These are phyloP conservation scores for Chaetomium globosum DNA, from an alignment of 2,329 filamentous ascomycete species.

Conservation along the genomic window DNA sequence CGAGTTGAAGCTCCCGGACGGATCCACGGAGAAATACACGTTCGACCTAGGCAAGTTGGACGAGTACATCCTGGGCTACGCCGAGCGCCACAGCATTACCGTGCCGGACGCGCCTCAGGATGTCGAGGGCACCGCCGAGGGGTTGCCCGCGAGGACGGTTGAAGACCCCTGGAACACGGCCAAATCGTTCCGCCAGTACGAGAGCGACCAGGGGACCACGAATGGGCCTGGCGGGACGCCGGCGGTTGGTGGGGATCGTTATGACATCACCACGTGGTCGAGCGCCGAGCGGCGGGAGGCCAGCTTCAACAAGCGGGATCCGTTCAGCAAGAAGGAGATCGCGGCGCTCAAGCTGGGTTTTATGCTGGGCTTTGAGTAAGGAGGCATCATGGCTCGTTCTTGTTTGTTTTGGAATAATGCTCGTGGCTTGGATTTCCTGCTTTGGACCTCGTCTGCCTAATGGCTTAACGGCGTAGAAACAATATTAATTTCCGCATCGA, in stretches of 20 bases:
- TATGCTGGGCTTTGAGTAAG: slow-evolving; percentile 34
- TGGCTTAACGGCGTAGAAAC: background rate
- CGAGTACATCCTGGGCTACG: slow-evolving; percentile 42
- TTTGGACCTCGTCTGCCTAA: background rate
- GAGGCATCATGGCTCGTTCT: background rate
- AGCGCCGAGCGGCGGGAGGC: slow-evolving; percentile 40
- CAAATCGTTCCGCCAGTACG: slow-evolving; percentile 7
- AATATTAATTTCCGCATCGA: background rate
- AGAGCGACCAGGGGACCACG: slow-evolving; percentile 13
- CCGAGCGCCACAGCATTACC: slow-evolving; percentile 40
- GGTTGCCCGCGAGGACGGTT: slow-evolving; percentile 28
- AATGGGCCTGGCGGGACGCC: background rate
- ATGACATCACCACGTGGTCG: slow-evolving; percentile 45
- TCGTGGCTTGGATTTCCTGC: background rate
- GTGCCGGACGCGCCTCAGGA: slow-evolving; percentile 32
- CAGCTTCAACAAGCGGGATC: slow-evolving; percentile 42
- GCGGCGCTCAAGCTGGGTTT: slow-evolving; percentile 43
- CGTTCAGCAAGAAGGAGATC: slow-evolving; percentile 39
- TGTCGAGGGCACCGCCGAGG: slow-evolving; percentile 30
- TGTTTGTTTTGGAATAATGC: slow-evolving; percentile 11
- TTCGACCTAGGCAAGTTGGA: slow-evolving; percentile 37
- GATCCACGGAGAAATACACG: slow-evolving; percentile 26
- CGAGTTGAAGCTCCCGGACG: slow-evolving; percentile 20
- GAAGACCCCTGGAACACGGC: slow-evolving; percentile 36
- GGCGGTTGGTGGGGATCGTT: slow-evolving; percentile 44